Evolutionary conservation across 2,329 filamentous ascomycete genomes (phyloP).

Genomic region (Fonsecaea nubica): DNA sequence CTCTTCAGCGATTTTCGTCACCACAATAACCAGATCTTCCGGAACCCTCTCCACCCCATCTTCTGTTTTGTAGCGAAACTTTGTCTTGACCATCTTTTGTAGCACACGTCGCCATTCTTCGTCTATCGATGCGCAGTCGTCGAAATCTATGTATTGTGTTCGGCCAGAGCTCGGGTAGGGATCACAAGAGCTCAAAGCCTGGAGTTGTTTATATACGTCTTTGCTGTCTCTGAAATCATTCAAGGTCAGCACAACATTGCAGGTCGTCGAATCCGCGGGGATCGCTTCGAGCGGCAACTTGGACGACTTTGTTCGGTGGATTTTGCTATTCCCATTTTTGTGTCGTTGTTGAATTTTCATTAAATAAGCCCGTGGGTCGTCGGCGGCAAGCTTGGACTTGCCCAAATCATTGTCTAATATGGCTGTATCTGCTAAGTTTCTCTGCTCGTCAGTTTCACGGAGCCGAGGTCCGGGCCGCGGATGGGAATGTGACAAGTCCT

Average conservation of each 20-base stretch:
- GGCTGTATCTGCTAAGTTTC: background rate
- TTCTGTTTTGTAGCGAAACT: background rate
- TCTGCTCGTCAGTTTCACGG: background rate
- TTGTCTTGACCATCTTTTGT: conserved; percentile 7
- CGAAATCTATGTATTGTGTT: conserved; percentile 6
- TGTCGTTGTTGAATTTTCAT: conserved; percentile 40
- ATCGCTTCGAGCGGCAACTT: conserved; percentile 35
- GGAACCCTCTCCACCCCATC: conserved; percentile 13
- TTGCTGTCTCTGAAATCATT: conserved; percentile 8
- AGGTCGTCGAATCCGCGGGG: conserved; percentile 13
- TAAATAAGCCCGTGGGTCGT: conserved; percentile 45
- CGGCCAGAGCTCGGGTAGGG: conserved; percentile 5
- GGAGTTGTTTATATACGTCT: background rate
- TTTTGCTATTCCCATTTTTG: conserved; percentile 3
- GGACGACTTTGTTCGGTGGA: conserved; percentile 32
- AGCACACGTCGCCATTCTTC: background rate
- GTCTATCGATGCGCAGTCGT: background rate
- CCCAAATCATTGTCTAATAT: background rate
- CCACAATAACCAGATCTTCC: conserved; percentile 13
- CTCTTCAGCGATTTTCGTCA: background rate
- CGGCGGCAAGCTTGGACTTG: conserved; percentile 29
- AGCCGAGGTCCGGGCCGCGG: background rate
- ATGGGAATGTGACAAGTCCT: conserved; percentile 32
- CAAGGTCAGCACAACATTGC: conserved; percentile 10
- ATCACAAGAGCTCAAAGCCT: conserved; percentile 3